Percentiles rank a stretch among this genome's conserved stretches.
These are phyloP conservation scores for Fusarium goolgardi DNA, from an alignment of 2,329 filamentous ascomycete genomes.

Conservation along the genomic window DNA sequence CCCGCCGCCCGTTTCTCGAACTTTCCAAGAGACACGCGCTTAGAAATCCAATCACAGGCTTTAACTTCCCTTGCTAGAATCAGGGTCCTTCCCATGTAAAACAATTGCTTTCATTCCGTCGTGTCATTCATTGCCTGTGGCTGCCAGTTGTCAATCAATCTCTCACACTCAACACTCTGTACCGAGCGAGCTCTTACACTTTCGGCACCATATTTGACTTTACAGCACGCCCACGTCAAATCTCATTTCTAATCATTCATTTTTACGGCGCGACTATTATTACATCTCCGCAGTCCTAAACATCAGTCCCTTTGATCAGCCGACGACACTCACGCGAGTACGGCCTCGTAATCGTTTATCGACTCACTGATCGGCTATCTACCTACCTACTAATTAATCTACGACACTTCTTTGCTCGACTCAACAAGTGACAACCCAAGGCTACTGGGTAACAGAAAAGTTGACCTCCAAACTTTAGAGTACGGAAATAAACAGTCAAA, in stretches of 20 bases:
- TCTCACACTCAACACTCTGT: no score
- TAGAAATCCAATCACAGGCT: conserved; percentile 47
- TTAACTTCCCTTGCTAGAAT: conserved; percentile 1
- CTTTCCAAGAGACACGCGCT: conserved; percentile 44
- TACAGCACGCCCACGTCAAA: no score
- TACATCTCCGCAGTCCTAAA: not conserved
- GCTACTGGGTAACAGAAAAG: no score
- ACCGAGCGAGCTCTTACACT: no score
- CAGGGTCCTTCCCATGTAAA: conserved; percentile 20
- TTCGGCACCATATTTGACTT: no score
- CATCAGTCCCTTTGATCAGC: not conserved
- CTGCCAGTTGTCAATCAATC: conserved; percentile 3
- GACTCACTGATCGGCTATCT: not conserved
- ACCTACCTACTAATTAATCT: not conserved
- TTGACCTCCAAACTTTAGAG: no score
- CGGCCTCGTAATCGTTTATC: not conserved
- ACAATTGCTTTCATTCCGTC: not conserved
- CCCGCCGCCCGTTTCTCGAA: conserved; percentile 42
- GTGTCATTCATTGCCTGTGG: conserved; percentile 9
- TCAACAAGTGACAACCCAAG: no score
- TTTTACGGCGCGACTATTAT: not conserved
- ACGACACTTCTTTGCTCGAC: not conserved
- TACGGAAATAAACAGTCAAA: no score
- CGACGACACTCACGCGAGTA: not conserved
- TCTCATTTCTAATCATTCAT: not conserved